Conservation (phyloP, 169 alveolate genomes). For the Cyclospora cayetanensis region DNA sequence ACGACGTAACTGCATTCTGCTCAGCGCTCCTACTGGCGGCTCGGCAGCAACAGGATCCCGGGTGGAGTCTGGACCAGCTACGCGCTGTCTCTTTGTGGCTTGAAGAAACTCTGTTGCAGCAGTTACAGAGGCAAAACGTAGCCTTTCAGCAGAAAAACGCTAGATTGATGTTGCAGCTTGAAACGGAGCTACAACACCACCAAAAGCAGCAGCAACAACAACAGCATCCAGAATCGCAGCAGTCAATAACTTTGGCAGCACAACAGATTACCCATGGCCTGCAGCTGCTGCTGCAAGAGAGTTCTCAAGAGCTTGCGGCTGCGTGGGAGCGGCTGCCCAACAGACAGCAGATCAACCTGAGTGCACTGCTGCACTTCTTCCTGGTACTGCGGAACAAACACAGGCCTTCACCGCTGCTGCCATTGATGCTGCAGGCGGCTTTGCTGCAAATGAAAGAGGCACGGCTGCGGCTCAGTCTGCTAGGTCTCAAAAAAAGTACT, state of each 20-base stretch:
- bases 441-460: neutral
- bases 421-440: neutral
- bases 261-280: neutral
- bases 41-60: neutral
- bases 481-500: too few relatives aligned
- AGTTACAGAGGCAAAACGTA: neutral
- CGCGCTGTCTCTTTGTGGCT: neutral
- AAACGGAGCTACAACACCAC: neutral
- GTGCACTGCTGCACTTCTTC: neutral
- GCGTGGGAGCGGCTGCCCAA: neutral
- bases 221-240: conserved; percentile 20
- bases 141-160: neutral
- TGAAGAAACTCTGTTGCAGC: neutral
- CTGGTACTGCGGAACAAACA: neutral
- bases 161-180: neutral
- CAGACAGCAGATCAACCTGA: neutral
- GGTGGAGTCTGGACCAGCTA: neutral
- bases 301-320: neutral
- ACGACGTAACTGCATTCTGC: conserved; percentile 1
- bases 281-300: neutral
- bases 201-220: conserved; percentile 14
- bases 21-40: neutral
- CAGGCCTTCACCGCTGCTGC: neutral
- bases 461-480: neutral
- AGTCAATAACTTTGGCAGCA: neutral